Evolutionary conservation across 139 green algal genomes (phyloP).

Genomic region (Coelastrella sp.): DNA sequence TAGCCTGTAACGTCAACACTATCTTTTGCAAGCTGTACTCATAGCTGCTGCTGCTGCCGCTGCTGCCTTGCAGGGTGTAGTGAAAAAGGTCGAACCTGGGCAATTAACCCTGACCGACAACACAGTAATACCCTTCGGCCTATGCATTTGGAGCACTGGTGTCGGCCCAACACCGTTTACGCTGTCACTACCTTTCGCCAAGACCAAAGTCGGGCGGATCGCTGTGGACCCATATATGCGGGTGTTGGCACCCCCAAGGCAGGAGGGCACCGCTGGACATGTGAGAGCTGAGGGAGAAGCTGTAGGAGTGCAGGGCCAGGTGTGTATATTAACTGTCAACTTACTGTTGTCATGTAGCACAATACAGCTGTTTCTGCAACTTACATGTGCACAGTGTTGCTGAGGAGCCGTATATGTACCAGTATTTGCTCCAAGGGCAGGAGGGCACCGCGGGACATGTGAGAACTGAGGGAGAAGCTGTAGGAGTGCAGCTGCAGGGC

Average conservation of each 20-base stretch:
- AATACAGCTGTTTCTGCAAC: no score
- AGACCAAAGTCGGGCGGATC: slow-evolving; percentile 28
- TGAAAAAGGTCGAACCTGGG: slow-evolving; percentile 67
- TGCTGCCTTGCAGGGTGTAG: slow-evolving; percentile 61
- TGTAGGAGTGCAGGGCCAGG: slow-evolving; percentile 11
- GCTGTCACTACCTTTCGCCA: slow-evolving; percentile 84
- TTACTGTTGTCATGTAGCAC: no score
- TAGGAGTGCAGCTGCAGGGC: neutral
- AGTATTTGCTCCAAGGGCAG: neutral
- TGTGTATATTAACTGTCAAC: neutral
- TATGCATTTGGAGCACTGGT: slow-evolving; percentile 91
- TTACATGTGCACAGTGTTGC: neutral
- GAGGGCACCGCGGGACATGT: no score
- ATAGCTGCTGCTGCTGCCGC: neutral
- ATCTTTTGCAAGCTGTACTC: neutral
- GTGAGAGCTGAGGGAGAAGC: slow-evolving; percentile 38
- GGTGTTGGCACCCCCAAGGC: slow-evolving; percentile 62
- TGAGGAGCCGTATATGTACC: slow-evolving; percentile 42
- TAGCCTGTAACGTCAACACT: no score
- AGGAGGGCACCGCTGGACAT: neutral
- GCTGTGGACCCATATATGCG: slow-evolving; percentile 58
- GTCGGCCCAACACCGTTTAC: slow-evolving; percentile 76
- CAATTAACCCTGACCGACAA: slow-evolving; percentile 79
- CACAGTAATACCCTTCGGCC: slow-evolving; percentile 79
- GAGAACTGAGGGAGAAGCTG: no score